phyloP scores from a whole-genome alignment of 164 flowering plant genomes.

The Vitis amurensis region DNA sequence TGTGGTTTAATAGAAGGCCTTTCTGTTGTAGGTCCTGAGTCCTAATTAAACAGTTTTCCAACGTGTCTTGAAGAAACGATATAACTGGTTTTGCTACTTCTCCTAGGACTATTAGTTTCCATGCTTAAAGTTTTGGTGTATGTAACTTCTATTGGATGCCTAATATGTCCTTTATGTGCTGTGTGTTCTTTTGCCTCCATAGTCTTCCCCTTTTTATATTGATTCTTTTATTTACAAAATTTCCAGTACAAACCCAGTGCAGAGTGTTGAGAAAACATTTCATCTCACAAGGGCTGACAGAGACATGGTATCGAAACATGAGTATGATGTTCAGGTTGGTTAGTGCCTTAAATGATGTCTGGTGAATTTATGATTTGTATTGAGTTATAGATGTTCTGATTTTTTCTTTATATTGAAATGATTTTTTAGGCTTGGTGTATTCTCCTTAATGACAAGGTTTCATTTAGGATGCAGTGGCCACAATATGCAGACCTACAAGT shows the following conservation, averaged over 20 bases:
- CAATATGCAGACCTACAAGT: conserved; percentile 87
- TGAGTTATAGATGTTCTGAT: background rate
- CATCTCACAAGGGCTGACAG: conserved; percentile 73
- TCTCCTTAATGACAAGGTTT: conserved; percentile 94
- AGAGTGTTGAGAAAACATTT: conserved; percentile 78
- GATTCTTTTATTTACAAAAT: background rate
- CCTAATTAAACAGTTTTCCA: no score
- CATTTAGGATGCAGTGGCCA: conserved; percentile 98
- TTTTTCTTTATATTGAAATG: background rate
- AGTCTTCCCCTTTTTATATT: background rate
- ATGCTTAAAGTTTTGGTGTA: no score
- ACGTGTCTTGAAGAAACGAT: no score
- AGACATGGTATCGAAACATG: conserved; percentile 65
- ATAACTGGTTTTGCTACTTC: no score
- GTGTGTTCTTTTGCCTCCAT: no score
- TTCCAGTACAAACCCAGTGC: conserved; percentile 74
- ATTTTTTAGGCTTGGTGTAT: conserved; percentile 89
- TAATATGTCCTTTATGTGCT: no score
- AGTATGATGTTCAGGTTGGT: conserved; percentile 87
- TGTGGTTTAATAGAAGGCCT: no score
- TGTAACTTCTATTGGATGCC: no score
- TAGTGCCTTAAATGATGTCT: background rate
- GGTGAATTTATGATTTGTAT: background rate
- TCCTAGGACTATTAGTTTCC: no score
- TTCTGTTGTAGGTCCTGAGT: no score